Conservation (phyloP, 768 basidiomycete genomes). For the Hydnomerulius pinastri region DNA sequence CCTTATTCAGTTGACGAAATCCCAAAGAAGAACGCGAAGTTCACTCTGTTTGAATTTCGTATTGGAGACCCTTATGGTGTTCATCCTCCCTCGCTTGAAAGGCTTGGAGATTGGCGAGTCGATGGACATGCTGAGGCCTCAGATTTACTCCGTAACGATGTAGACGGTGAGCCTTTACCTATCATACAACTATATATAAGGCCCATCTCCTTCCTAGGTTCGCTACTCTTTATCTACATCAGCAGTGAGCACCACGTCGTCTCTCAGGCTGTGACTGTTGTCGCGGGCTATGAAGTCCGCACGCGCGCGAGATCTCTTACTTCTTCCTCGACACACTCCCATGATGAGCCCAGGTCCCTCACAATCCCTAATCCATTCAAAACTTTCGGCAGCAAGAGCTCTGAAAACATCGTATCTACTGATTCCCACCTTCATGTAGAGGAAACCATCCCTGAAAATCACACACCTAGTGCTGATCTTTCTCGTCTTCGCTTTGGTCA, state of each 20-base stretch:
- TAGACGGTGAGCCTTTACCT: conserved; percentile 43
- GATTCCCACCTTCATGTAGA: conserved; percentile 24
- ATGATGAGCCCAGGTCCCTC: conserved; percentile 32
- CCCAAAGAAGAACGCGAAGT: conserved; percentile 9
- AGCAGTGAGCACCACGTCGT: conserved; percentile 47
- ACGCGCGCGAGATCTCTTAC: conserved; percentile 14
- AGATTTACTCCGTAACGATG: conserved; percentile 45
- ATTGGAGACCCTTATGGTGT: conserved; percentile 22
- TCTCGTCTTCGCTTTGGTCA: conserved; percentile 28
- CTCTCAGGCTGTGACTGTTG: conserved; percentile 40
- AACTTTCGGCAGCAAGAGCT: conserved; percentile 47
- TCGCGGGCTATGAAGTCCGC: conserved; percentile 20
- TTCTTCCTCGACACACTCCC: conserved; percentile 21
- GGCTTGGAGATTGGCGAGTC: conserved; percentile 56
- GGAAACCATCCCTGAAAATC: conserved; percentile 26
- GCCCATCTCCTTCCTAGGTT: conserved; percentile 21
- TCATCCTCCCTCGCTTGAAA: conserved; percentile 36
- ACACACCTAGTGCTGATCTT: conserved; percentile 18
- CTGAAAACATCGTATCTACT: conserved; percentile 41
- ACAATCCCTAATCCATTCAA: conserved; percentile 69
- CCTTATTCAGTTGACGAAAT: conserved; percentile 14
- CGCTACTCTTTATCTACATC: conserved; percentile 37
- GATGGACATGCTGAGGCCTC: conserved; percentile 48
- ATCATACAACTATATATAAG: neutral
- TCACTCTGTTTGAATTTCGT: conserved; percentile 27